A percentile compares a stretch with the other conserved stretches of the same genome.
phyloP scores from a whole-genome alignment of 176 grass and related monocot genomes.

The Musa troglodytarum region DNA sequence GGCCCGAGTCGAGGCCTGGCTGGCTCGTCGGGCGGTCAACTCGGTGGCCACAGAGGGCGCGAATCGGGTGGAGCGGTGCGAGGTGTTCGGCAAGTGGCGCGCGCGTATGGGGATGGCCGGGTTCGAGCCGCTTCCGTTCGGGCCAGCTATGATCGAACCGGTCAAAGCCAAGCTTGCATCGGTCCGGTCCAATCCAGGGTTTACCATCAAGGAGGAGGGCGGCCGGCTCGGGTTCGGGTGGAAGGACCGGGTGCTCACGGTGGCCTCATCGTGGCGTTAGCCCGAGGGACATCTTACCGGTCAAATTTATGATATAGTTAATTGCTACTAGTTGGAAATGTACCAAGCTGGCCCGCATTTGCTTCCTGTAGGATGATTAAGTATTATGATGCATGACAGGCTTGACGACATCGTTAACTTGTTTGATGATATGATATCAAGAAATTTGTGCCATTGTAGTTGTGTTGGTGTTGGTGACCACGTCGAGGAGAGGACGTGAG shows the following conservation, averaged over 20 bases:
- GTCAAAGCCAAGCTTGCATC: neutral
- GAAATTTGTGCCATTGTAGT: too few relatives aligned
- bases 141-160: neutral
- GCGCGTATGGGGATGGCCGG: slow-evolving; percentile 24
- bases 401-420: too few relatives aligned
- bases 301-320: neutral
- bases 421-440: too few relatives aligned
- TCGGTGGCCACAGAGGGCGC: slow-evolving; percentile 8
- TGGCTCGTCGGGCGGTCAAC: slow-evolving; percentile 7
- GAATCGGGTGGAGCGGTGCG: slow-evolving; percentile 14
- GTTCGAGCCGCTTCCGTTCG: neutral
- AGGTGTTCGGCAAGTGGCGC: slow-evolving; percentile 25
- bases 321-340: neutral
- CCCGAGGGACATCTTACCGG: neutral
- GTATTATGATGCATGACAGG: too few relatives aligned
- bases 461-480: too few relatives aligned
- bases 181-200: neutral
- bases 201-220: neutral
- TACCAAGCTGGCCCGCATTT: neutral
- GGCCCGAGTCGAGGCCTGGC: slow-evolving; percentile 4
- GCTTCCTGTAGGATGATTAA: neutral
- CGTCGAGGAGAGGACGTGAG: too few relatives aligned
- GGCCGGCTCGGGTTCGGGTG: slow-evolving; percentile 46
- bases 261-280: slow-evolving; percentile 76
- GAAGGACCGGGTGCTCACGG: slow-evolving; percentile 59